Conservation (phyloP, 2,329 filamentous ascomycete species). For the Paraphoma chrysanthemicola region DNA sequence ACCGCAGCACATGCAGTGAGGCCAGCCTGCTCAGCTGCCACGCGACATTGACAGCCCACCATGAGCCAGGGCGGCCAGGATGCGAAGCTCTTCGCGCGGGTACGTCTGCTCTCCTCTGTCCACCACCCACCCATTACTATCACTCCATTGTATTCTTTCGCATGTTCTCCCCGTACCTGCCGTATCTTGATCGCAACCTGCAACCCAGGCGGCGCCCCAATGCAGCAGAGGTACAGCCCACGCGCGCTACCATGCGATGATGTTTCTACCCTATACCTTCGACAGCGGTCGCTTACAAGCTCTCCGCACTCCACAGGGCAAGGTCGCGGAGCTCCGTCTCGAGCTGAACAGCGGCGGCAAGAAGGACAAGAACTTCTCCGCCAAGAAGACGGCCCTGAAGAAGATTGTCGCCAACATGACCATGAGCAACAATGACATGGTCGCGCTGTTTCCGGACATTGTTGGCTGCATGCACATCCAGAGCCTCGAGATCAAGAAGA, state of each 20-base stretch:
- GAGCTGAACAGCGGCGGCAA: slow-evolving; percentile 94
- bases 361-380: slow-evolving; percentile 95
- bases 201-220: neutral
- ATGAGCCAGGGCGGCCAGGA: slow-evolving; percentile 82
- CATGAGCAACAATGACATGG: slow-evolving; percentile 99
- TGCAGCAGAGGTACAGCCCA: slow-evolving; percentile 6
- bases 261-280: slow-evolving; percentile 50
- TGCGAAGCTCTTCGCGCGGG: slow-evolving; percentile 98
- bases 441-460: slow-evolving; percentile 93
- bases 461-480: slow-evolving; percentile 94
- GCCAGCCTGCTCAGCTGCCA: slow-evolving; percentile 23
- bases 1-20: slow-evolving; percentile 42
- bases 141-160: slow-evolving; percentile 3
- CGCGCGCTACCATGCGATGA: slow-evolving; percentile 23
- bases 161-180: slow-evolving; percentile 8
- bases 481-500: slow-evolving; percentile 98
- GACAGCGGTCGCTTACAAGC: slow-evolving; percentile 59
- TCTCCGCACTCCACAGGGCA: slow-evolving; percentile 74
- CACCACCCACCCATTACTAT: neutral
- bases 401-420: slow-evolving; percentile 99
- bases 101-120: slow-evolving; percentile 59
- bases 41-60: slow-evolving; percentile 41
- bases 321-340: slow-evolving; percentile 94
- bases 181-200: slow-evolving; percentile 7
- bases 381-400: slow-evolving; percentile 98